Conservation (phyloP, 2,329 filamentous ascomycete species). For the Colletotrichum cereale region DNA sequence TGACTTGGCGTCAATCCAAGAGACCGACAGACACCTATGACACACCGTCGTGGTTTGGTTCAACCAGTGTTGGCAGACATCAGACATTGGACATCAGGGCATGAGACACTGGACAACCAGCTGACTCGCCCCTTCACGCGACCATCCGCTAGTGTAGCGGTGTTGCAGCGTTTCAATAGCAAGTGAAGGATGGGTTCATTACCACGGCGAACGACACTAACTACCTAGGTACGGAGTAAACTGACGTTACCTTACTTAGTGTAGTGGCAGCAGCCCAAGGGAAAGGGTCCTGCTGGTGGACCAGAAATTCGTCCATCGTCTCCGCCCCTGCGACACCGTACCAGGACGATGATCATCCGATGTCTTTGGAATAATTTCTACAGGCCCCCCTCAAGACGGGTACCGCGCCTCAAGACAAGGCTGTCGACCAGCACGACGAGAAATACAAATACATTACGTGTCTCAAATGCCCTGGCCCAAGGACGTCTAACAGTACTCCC, state of each 20-base stretch:
- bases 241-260: too few relatives aligned
- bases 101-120: not conserved
- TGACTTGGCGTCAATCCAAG: not conserved
- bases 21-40: not conserved
- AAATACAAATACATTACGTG: too few relatives aligned
- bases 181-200: slow-evolving; percentile 14
- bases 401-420: slow-evolving; percentile 10
- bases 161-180: slow-evolving; percentile 26
- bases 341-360: not conserved
- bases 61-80: not conserved
- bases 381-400: not conserved
- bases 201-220: slow-evolving; percentile 14
- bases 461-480: not conserved
- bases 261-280: not conserved
- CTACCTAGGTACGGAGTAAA: not conserved
- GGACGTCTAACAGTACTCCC: not conserved
- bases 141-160: slow-evolving; percentile 3
- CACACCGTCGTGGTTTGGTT: not conserved
- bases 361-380: not conserved
- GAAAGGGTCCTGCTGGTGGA: not conserved
- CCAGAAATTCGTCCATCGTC: slow-evolving; percentile 4
- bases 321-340: slow-evolving; percentile 12
- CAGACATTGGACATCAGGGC: not conserved
- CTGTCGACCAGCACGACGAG: too few relatives aligned
- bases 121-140: slow-evolving; percentile 30